phyloP scores from a whole-genome alignment of 371 early-diverging fungal species.

The Amoeboradix gromovi region DNA sequence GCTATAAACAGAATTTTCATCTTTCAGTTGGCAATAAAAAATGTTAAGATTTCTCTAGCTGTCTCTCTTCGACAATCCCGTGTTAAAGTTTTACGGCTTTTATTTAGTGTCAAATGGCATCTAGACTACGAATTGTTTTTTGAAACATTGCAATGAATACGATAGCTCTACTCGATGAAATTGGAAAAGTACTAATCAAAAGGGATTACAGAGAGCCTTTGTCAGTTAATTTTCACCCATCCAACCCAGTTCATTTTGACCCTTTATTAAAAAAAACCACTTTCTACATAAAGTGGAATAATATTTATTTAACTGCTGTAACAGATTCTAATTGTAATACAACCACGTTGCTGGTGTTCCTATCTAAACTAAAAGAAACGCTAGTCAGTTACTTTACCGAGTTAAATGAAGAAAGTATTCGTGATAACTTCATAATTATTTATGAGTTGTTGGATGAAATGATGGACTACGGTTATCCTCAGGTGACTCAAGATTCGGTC shows the following conservation, averaged over 20 bases:
- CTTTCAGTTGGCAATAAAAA: too few relatives aligned
- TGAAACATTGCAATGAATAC: too few relatives aligned
- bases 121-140: too few relatives aligned
- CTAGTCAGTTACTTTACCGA: conserved; percentile 52
- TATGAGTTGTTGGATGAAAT: conserved; percentile 95
- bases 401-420: conserved; percentile 83
- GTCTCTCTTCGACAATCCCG: too few relatives aligned
- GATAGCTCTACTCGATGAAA: background rate
- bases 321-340: background rate
- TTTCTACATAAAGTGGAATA: background rate
- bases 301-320: background rate
- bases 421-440: conserved; percentile 77
- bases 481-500: conserved; percentile 87
- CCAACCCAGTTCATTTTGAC: background rate
- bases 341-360: background rate
- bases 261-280: background rate
- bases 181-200: background rate
- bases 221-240: background rate
- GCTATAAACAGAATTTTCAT: too few relatives aligned
- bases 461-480: conserved; percentile 97
- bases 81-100: too few relatives aligned
- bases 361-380: background rate
- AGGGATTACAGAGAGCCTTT: background rate
- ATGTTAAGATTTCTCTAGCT: too few relatives aligned
- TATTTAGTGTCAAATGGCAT: too few relatives aligned